phyloP scores from a whole-genome alignment of 306 rosid genomes.

The Vigna reflexopilosa region DNA sequence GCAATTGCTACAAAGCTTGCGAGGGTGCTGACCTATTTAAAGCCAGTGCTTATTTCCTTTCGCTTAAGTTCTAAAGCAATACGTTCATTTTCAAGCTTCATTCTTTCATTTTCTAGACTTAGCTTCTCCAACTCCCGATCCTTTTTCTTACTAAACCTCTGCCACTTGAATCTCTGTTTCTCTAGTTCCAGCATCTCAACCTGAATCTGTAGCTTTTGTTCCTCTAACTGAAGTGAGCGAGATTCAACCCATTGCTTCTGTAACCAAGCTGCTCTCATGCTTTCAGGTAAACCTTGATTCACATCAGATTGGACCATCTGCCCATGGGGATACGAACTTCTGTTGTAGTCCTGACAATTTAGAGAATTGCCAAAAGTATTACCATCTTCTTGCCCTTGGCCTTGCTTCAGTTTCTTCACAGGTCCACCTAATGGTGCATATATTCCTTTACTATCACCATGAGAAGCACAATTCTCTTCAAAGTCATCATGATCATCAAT shows the following conservation, averaged over 20 bases:
- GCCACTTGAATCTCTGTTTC: slow-evolving; percentile 86
- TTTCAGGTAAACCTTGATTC: slow-evolving; percentile 65
- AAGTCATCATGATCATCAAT: slow-evolving; percentile 67
- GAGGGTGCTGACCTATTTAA: slow-evolving; percentile 54
- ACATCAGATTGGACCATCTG: slow-evolving; percentile 58
- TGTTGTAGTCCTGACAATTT: slow-evolving; percentile 62
- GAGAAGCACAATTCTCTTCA: slow-evolving; percentile 65
- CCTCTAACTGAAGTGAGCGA: slow-evolving; percentile 76
- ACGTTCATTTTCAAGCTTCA: slow-evolving; percentile 89
- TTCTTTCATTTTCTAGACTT: slow-evolving; percentile 80
- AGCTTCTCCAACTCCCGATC: slow-evolving; percentile 87
- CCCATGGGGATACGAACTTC: slow-evolving; percentile 54
- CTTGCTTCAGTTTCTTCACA: slow-evolving; percentile 66
- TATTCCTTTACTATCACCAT: slow-evolving; percentile 57
- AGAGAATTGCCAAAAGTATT: slow-evolving; percentile 51
- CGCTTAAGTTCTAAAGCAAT: slow-evolving; percentile 74
- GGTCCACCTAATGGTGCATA: slow-evolving; percentile 57
- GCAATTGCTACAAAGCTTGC: slow-evolving; percentile 40
- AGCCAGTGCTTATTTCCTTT: slow-evolving; percentile 63
- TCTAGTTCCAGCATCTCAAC: slow-evolving; percentile 83
- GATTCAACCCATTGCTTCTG: slow-evolving; percentile 82
- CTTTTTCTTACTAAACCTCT: slow-evolving; percentile 78
- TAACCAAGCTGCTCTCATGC: slow-evolving; percentile 58
- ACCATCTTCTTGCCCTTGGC: slow-evolving; percentile 60
- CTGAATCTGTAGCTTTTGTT: slow-evolving; percentile 85